These are phyloP conservation scores for Coemansia sp. DNA, from an alignment of 192 early-diverging fungal species.

Conservation along the genomic window DNA sequence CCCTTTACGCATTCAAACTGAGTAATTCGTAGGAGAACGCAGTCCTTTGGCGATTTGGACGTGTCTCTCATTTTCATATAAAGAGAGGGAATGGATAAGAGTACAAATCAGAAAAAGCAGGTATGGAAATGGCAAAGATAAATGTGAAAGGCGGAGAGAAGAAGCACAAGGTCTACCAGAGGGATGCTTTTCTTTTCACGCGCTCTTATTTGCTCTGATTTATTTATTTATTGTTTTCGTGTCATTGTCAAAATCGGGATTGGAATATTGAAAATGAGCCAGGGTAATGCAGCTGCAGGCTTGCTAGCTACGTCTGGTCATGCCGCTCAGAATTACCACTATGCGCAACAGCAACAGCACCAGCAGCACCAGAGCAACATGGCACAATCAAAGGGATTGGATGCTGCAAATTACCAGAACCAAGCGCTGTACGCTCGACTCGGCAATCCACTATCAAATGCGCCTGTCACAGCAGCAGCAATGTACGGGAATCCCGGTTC, in stretches of 20 bases:
- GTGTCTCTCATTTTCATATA: not conserved
- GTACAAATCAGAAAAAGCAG: not conserved
- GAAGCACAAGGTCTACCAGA: not conserved
- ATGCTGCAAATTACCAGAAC: constrained; percentile 41
- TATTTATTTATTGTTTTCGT: not conserved
- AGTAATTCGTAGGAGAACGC: constrained; percentile 36
- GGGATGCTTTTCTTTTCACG: not conserved
- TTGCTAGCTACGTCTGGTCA: constrained; percentile 11
- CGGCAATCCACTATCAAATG: constrained; percentile 8
- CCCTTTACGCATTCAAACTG: constrained; percentile 36
- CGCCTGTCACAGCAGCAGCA: not conserved
- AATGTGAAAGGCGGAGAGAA: not conserved
- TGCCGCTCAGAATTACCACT: constrained; percentile 26
- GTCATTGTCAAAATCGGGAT: not conserved
- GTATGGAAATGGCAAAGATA: not conserved
- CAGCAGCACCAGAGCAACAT: constrained; percentile 17
- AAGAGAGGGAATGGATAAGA: not conserved
- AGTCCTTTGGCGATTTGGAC: constrained; percentile 18
- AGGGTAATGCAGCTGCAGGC: constrained; percentile 17
- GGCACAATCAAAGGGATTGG: constrained; percentile 22
- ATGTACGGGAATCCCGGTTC: constrained; percentile 6
- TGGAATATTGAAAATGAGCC: constrained; percentile 18
- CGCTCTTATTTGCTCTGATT: not conserved
- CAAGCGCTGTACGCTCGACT: constrained; percentile 37
- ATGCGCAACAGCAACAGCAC: constrained; percentile 34